Conservation (phyloP, 2,329 filamentous ascomycete species). For the Magnaporthiopsis poae region DNA sequence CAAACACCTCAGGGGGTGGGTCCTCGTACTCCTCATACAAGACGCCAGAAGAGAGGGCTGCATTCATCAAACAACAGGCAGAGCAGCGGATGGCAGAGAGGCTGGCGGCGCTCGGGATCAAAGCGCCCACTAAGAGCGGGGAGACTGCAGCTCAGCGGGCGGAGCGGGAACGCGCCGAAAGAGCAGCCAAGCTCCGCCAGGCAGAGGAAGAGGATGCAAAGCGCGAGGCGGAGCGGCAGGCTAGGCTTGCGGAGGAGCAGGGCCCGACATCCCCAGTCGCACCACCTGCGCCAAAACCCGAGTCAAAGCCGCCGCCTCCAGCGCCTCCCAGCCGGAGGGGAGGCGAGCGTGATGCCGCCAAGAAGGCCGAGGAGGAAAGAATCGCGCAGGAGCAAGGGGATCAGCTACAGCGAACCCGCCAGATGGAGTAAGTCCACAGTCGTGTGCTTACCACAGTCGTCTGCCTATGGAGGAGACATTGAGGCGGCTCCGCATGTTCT, state of each 20-base stretch:
- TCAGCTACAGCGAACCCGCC: constrained; percentile 61
- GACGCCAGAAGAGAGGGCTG: constrained; percentile 85
- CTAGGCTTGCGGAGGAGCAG: constrained; percentile 70
- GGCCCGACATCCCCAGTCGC: constrained; percentile 49
- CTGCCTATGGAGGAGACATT: background rate
- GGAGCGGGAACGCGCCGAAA: constrained; percentile 79
- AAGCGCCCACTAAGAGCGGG: constrained; percentile 65
- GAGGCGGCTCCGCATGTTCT: background rate
- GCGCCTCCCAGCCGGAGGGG: constrained; percentile 65
- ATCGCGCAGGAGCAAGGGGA: constrained; percentile 63
- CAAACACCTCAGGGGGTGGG: constrained; percentile 40
- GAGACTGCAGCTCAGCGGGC: constrained; percentile 76
- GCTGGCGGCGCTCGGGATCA: constrained; percentile 84
- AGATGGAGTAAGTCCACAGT: constrained; percentile 65
- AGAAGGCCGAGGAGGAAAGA: constrained; percentile 51
- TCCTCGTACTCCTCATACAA: constrained; percentile 69
- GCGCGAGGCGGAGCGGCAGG: constrained; percentile 77
- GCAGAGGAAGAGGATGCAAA: constrained; percentile 90
- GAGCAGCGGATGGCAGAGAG: constrained; percentile 95
- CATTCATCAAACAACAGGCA: constrained; percentile 93
- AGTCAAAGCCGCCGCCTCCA: constrained; percentile 58
- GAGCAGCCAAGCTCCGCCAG: constrained; percentile 75
- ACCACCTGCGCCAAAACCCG: constrained; percentile 34
- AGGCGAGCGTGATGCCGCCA: constrained; percentile 40
- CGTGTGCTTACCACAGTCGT: background rate